Conservation (phyloP, 2,329 filamentous ascomycete species). For the Apiospora aurea region DNA sequence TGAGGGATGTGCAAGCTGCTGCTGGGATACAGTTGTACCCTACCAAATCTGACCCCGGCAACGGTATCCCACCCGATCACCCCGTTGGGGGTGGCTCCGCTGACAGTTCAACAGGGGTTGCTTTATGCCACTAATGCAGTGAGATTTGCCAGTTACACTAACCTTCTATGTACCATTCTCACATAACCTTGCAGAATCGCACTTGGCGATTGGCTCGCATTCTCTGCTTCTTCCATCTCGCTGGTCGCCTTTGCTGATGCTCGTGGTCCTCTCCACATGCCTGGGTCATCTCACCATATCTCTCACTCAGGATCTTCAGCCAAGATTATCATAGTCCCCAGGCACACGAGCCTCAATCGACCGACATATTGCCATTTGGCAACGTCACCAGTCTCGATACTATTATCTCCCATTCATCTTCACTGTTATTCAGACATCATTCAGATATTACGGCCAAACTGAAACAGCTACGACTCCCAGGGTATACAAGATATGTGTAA, state of each 20-base stretch:
- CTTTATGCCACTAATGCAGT: conserved; percentile 17
- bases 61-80: background rate
- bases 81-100: background rate
- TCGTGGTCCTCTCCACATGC: conserved; percentile 1
- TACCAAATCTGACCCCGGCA: background rate
- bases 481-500: background rate
- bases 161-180: background rate
- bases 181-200: background rate
- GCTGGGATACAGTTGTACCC: background rate
- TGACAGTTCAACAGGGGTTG: conserved; percentile 10
- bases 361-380: background rate
- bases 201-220: conserved; percentile 1
- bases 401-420: background rate
- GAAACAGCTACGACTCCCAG: background rate
- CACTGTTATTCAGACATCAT: background rate
- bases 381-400: background rate
- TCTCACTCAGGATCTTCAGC: background rate
- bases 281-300: conserved; percentile 7
- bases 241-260: background rate
- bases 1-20: background rate
- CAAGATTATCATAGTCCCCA: background rate
- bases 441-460: background rate
- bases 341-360: background rate
- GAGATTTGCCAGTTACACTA: conserved; percentile 10
- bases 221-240: background rate